Evolutionary conservation across 129 eudicot species (phyloP), one percentile per base, ranked within the genome.

Genomic region (Logfia minima): DNA sequence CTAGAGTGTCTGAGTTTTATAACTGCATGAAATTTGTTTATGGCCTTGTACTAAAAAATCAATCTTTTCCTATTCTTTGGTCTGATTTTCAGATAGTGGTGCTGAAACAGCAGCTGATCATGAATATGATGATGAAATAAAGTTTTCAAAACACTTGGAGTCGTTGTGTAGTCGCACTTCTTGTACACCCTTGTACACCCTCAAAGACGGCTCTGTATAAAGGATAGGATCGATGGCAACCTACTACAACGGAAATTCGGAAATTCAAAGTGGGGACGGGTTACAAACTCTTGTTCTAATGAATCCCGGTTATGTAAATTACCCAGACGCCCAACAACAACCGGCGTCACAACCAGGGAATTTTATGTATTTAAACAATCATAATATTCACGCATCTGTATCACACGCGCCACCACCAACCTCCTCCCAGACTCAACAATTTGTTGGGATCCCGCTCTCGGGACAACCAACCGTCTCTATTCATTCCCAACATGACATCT

Each of bases 401-500:
- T 45, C 88, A 39, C 92, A 90, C 82, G 87, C 87, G 76, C 83
- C 88, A 39, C 90, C 77, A 18, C 77, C 66, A 17, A 48, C 66
- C 56, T 82, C 85, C 11, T 81, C 90, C 4, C 92, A 82, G 24
- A 71, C 88, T 2, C 97, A 91, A 26, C 98, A 87, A 24, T 89
- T 92, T 29, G 91, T 90, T 8, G 97, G 97, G 32, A 80, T 88
- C 68, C 97, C 96, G 0, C 82, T 90, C 2, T 82, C 92, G 14
- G 70, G 86, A 70, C 82, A 68, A 66, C 72, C 74, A 61, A 45
- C 70, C 32, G 79, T 63, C 10, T 61, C 82, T 7, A 61, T 84
- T 9, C 84, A 85, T 31, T 70, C 86, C 65, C 90, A 86, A 21
- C 96, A 89, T 3, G 98, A 86, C 53, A 83, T 86, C 62, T 81